These are phyloP conservation scores for Mycena kentingensis DNA, from an alignment of 768 basidiomycete genomes.

Conservation along the genomic window DNA sequence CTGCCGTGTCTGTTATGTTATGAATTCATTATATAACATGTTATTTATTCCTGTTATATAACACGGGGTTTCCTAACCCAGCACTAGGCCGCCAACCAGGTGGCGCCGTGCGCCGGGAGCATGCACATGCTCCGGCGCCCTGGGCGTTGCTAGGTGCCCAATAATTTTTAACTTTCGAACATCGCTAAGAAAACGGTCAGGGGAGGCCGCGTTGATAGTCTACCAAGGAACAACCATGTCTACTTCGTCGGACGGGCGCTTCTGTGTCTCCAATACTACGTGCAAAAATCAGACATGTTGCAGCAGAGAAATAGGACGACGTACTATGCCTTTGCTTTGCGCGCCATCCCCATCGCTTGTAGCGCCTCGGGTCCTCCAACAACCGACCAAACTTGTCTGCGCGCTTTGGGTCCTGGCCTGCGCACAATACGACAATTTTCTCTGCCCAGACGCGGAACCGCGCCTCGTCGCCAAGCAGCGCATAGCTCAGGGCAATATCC, in stretches of 20 bases:
- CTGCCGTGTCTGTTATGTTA: too few relatives aligned
- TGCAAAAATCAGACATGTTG: neutral
- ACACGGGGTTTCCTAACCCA: too few relatives aligned
- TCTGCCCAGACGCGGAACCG: constrained; percentile 40
- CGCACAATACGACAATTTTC: constrained; percentile 30
- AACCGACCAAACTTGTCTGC: constrained; percentile 32
- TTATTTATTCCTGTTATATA: too few relatives aligned
- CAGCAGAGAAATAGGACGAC: constrained; percentile 16
- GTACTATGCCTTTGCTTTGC: constrained; percentile 39
- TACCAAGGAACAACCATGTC: constrained; percentile 16
- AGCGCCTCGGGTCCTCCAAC: constrained; percentile 33
- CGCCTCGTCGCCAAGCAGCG: constrained; percentile 40
- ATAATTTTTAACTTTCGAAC: too few relatives aligned
- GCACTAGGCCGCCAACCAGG: too few relatives aligned
- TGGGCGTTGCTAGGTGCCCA: too few relatives aligned
- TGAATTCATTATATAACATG: too few relatives aligned
- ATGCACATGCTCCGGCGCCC: too few relatives aligned
- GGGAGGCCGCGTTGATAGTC: too few relatives aligned
- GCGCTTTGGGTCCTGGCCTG: constrained; percentile 29
- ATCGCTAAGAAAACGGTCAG: too few relatives aligned
- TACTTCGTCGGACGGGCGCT: neutral
- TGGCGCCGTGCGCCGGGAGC: too few relatives aligned
- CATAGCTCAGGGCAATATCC: constrained; percentile 45
- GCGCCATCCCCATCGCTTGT: constrained; percentile 46
- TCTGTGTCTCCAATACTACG: constrained; percentile 6